Base-by-base conservation (phyloP, 129 eudicot species). In the Pulicaria dysenterica region DNA sequence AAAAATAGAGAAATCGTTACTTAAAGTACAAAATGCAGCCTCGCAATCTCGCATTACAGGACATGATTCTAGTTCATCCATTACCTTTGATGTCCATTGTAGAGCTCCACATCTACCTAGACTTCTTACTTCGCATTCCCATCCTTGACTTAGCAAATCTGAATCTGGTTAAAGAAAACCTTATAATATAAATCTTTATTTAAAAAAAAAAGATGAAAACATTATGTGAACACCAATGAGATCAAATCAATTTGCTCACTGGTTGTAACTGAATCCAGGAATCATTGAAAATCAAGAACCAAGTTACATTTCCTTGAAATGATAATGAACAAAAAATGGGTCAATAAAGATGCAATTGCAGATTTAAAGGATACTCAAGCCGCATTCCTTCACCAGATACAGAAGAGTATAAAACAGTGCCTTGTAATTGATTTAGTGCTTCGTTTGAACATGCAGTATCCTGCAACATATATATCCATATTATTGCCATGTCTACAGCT, bases 101-200 rank as follows among this genome's bases (percentile, higher is more conserved):
- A 19, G 42, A 54, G 24, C 14, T 42, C 47, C 5, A 36, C 67
- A 36, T 70, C 82, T 72, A 90, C 83, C 93, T 87, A 46, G 97
- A 83, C 71, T 87, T 88, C 91, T 89, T 89, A 65, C 98, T 89
- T 39, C 95, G 92, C 92, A 85, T 77, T 67, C 98, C 96, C 98
- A 92, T 92, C 67, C 98, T 69, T 14, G 98, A 92, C 75, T 87
- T 92, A 15, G 98, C 98, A 77, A 66, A 89, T 72, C 98, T 89
- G 72, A 43, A 48, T 71, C 59, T 56, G 8, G 83, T 91, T 74
- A 88, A 86, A 80, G 43, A 63, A 66, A 85, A 7, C 36, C 12
- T 2, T 2, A 7, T 11, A 10, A 34, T 24, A 44, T n/a, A 7
- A 6, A 17, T 42, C 45, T 40, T n/a, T n/a, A n/a, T n/a, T n/a